A percentile compares a stretch with the other conserved stretches of the same genome.
phyloP scores from a whole-genome alignment of 2,329 filamentous ascomycete genomes.

The Fonsecaea pedrosoi region DNA sequence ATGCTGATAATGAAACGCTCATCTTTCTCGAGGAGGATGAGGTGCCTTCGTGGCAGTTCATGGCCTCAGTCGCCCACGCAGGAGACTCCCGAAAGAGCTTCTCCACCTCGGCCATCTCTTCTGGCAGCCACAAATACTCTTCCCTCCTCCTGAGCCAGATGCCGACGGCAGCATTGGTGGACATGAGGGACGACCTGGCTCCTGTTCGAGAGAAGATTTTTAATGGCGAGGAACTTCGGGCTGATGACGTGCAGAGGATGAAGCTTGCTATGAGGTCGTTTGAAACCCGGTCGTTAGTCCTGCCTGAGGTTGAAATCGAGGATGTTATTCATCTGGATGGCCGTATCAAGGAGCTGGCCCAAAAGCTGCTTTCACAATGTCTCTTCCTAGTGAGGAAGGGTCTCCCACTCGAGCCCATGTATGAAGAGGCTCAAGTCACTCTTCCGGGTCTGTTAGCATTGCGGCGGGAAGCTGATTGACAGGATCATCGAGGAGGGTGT shows the following conservation, averaged over 20 bases:
- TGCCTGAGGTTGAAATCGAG: slow-evolving; percentile 7
- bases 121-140: slow-evolving; percentile 6
- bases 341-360: neutral
- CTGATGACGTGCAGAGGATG: slow-evolving; percentile 1
- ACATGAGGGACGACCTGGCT: slow-evolving; percentile 4
- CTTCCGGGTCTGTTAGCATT: slow-evolving; percentile 14
- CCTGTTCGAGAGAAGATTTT: slow-evolving; percentile 7
- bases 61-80: neutral
- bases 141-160: slow-evolving; percentile 16
- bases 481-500: neutral
- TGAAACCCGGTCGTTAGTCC: slow-evolving; percentile 14
- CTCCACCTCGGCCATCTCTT: neutral
- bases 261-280: slow-evolving; percentile 1
- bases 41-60: slow-evolving; percentile 18
- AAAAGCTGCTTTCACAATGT: slow-evolving; percentile 6
- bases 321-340: neutral
- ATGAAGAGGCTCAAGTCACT: slow-evolving; percentile 19
- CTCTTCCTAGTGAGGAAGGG: slow-evolving; percentile 17
- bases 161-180: neutral
- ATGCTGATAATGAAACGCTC: neutral
- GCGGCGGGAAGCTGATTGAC: neutral
- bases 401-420: slow-evolving; percentile 16
- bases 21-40: slow-evolving; percentile 19
- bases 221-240: neutral
- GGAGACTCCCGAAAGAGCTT: neutral